A percentile compares a stretch with the other conserved stretches of the same genome.
These are phyloP conservation scores for Protea cynaroides DNA, from an alignment of 164 flowering plant genomes.

Conservation along the genomic window DNA sequence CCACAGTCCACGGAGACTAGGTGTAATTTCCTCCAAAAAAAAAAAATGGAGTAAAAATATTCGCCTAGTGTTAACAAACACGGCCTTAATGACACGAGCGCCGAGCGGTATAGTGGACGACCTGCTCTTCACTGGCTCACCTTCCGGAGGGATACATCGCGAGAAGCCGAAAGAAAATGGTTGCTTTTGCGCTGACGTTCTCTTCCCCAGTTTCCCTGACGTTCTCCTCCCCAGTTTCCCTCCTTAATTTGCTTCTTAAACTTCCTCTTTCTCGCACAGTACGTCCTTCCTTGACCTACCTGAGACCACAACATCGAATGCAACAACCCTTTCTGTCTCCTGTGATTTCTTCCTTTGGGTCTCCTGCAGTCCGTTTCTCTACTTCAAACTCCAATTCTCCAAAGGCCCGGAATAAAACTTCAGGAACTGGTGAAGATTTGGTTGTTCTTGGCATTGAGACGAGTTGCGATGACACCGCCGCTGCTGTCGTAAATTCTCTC, in stretches of 20 bases:
- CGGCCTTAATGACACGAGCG: no score
- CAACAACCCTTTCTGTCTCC: conserved; percentile 2
- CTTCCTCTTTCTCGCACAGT: conserved; percentile 12
- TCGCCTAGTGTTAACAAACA: no score
- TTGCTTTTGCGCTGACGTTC: conserved; percentile 15
- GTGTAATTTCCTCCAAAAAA: no score
- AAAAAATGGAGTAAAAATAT: no score
- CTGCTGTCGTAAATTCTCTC: conserved; percentile 57
- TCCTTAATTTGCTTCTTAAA: conserved; percentile 32
- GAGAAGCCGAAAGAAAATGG: conserved; percentile 17
- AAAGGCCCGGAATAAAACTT: conserved; percentile 3
- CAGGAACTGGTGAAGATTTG: conserved; percentile 32
- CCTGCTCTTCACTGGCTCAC: no score
- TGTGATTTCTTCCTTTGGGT: neutral
- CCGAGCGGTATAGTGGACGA: no score
- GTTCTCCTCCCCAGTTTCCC: conserved; percentile 33
- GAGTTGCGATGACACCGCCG: conserved; percentile 96
- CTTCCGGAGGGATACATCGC: no score
- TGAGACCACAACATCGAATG: conserved; percentile 1
- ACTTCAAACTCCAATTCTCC: conserved; percentile 4
- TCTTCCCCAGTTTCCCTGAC: conserved; percentile 34
- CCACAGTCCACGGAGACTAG: no score
- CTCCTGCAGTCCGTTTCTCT: conserved; percentile 11
- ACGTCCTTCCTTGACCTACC: conserved; percentile 7
- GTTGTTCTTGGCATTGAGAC: conserved; percentile 88